These are phyloP conservation scores for Backusella macrospora DNA, from an alignment of 192 early-diverging fungal species.

Conservation along the genomic window DNA sequence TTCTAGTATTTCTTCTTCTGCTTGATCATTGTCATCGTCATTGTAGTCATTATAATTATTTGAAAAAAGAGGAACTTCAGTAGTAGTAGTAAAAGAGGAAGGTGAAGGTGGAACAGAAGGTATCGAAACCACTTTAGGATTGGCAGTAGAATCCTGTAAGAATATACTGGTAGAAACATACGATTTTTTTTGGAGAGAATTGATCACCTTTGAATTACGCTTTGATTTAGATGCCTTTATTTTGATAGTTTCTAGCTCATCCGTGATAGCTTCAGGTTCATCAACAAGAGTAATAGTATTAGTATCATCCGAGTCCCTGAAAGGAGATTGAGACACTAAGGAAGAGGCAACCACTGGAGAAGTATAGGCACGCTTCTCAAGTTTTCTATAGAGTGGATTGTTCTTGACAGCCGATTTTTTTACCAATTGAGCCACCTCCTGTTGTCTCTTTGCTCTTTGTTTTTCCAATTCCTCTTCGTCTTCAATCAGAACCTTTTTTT, in stretches of 20 bases:
- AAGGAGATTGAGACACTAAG: constrained; percentile 3
- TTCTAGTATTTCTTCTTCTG: not conserved
- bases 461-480: constrained; percentile 32
- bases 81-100: not conserved
- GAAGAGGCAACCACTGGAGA: not conserved
- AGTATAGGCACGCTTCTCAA: constrained; percentile 1
- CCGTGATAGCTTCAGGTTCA: not conserved
- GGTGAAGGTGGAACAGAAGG: not conserved
- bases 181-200: constrained; percentile 29
- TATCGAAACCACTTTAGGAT: not conserved
- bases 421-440: constrained; percentile 29
- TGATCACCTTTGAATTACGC: constrained; percentile 34
- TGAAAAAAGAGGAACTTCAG: not conserved
- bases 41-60: too few species aligned
- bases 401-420: constrained; percentile 39
- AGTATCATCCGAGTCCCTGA: not conserved
- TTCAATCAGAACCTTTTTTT: constrained; percentile 27
- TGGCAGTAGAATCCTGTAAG: not conserved
- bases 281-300: not conserved
- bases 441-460: constrained; percentile 21
- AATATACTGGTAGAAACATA: constrained; percentile 36
- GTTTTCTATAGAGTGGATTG: constrained; percentile 31
- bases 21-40: too few species aligned
- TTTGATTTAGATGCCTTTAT: constrained; percentile 11
- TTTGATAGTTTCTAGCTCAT: not conserved